Percentiles rank a stretch among this genome's conserved stretches.
Conservation (phyloP, 2,329 filamentous ascomycete species). For the Epichloe aotearoae region DNA sequence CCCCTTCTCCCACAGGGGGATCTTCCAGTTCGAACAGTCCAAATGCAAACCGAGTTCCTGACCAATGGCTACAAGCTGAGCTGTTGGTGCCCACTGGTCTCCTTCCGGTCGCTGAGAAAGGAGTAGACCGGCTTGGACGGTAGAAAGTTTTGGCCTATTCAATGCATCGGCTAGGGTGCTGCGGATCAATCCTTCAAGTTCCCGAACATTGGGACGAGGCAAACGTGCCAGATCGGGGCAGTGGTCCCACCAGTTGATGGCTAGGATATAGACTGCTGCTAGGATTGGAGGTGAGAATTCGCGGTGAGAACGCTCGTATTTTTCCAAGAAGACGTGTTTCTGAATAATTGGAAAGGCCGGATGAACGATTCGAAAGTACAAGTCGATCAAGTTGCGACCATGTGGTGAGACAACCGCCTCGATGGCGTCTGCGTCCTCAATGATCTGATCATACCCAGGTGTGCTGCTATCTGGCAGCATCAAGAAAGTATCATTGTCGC, state of each 20-base stretch:
- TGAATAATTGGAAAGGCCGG: conserved; percentile 73
- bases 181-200: conserved; percentile 61
- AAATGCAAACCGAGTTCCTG: conserved; percentile 84
- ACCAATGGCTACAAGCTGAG: conserved; percentile 72
- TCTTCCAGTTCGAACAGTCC: conserved; percentile 77
- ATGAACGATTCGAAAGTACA: conserved; percentile 73
- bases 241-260: conserved; percentile 79
- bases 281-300: conserved; percentile 66
- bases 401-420: conserved; percentile 65
- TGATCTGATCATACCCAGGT: conserved; percentile 56
- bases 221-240: conserved; percentile 51
- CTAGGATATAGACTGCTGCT: conserved; percentile 71
- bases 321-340: conserved; percentile 66
- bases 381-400: conserved; percentile 61
- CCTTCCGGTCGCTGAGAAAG: conserved; percentile 63
- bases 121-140: conserved; percentile 63
- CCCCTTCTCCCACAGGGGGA: conserved; percentile 71
- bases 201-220: conserved; percentile 57
- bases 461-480: conserved; percentile 64
- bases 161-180: conserved; percentile 63
- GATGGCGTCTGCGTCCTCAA: conserved; percentile 56
- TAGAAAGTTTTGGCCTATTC: conserved; percentile 69
- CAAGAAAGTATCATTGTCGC: conserved; percentile 65
- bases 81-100: conserved; percentile 73
- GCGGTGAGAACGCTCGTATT: conserved; percentile 58